Conservation (phyloP, 306 rosid species). For the Acacia acuminata region DNA sequence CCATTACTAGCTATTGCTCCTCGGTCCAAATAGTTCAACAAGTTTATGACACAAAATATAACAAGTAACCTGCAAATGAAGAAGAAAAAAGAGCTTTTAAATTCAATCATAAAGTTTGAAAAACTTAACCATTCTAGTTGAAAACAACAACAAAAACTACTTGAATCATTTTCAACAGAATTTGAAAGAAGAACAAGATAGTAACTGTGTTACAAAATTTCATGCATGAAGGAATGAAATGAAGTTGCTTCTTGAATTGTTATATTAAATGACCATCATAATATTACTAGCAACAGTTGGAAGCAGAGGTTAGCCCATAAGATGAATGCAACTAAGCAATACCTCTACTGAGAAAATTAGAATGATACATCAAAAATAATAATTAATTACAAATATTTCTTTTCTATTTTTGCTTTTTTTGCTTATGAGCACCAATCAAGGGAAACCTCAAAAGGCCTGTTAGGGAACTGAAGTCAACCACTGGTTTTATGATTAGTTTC, state of each 20-base stretch:
- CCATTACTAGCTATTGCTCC: conserved; percentile 98
- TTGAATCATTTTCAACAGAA: neutral
- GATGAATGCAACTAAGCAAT: neutral
- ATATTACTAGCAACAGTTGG: neutral
- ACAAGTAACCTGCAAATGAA: conserved; percentile 62
- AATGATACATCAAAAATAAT: neutral
- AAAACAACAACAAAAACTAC: neutral
- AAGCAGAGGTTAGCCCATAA: neutral
- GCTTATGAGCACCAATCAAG: neutral
- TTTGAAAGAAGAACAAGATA: neutral
- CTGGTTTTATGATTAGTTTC: neutral
- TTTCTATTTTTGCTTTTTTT: neutral
- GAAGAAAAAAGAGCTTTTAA: neutral
- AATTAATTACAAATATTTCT: neutral
- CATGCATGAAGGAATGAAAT: neutral
- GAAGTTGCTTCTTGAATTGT: neutral
- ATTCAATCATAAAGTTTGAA: conserved; percentile 4
- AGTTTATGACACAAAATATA: conserved; percentile 73
- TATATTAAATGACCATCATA: neutral
- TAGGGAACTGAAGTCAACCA: neutral
- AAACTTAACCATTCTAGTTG: neutral
- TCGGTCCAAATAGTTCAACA: conserved; percentile 89
- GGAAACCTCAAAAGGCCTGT: neutral
- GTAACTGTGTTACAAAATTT: neutral
- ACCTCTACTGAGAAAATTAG: neutral